A percentile compares a stretch with the other conserved stretches of the same genome.
phyloP scores from a whole-genome alignment of 179 eudicot species.

The Silene noctiflora region DNA sequence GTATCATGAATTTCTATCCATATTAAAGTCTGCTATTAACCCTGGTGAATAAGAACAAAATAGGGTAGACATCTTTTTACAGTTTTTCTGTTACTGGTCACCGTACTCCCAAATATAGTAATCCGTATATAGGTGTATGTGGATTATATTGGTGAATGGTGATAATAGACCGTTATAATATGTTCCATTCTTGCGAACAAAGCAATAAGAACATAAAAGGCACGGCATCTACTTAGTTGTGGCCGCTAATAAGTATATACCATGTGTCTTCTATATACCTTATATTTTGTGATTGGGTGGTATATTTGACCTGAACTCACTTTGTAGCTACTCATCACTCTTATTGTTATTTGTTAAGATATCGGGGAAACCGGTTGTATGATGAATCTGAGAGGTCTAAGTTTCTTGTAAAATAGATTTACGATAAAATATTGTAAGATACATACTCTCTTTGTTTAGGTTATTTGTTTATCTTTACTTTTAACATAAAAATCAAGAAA shows the following conservation, averaged over 20 bases:
- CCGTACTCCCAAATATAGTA: too few species aligned
- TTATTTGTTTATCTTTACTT: too few species aligned
- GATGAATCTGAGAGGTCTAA: too few species aligned
- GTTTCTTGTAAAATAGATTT: too few species aligned
- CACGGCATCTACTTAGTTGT: slow-evolving; percentile 21
- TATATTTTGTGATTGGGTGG: too few species aligned
- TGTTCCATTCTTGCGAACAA: slow-evolving; percentile 21
- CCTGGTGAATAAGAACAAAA: slow-evolving; percentile 4
- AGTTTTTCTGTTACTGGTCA: neutral
- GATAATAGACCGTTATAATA: slow-evolving; percentile 13
- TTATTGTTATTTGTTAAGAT: too few species aligned
- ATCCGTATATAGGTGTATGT: slow-evolving; percentile 10
- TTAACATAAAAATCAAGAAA: too few species aligned
- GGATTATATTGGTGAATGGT: neutral
- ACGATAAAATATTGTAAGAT: too few species aligned
- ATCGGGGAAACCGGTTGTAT: too few species aligned
- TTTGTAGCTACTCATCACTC: neutral
- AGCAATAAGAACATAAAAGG: slow-evolving; percentile 25
- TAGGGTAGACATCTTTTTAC: slow-evolving; percentile 9
- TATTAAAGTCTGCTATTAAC: neutral
- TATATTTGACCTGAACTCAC: too few species aligned
- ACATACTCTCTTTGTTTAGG: too few species aligned
- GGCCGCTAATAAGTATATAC: neutral
- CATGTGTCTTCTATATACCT: neutral
- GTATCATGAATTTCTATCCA: neutral